Evolutionary conservation across 331 rosid species (phyloP), one percentile per base, ranked within the genome.

Genomic region (Malus hybrid): DNA sequence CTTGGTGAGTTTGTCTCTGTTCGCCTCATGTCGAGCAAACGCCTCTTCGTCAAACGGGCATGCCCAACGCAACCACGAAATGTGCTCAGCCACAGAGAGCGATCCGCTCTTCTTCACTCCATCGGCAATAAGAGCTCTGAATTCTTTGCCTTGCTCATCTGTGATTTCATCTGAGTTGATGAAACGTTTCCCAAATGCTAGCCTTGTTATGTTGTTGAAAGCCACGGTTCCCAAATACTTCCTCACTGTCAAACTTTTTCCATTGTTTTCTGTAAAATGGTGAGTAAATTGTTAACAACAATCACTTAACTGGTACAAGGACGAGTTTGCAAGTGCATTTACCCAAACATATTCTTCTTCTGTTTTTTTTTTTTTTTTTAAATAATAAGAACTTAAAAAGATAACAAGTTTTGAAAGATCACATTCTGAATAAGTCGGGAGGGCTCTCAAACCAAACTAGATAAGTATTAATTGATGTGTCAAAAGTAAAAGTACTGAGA

Each of bases 41-140:
- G 95, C 97, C 33, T 81, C 90, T 19, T 93, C 95, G 73, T 94
- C 93, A 0, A 90, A 71, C 0, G 95, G 97, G 86, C 86, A 91
- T 93, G 90, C 87, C 97, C 93, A 91, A 0, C 93, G 90, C 19
- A 91, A 76, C 98, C 97, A 90, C 3, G 89, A 89, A 52, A 93
- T 87, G 79, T 91, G 91, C 84, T 88, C 96, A 0, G 95, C 87
- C 89, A 87, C 88, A 29, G 89, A 81, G 0, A 91, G 84, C 20
- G 97, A 91, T 10, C 90, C 97, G 3, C 98, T 94, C 3, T 85
- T 79, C 87, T 90, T 91, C 15, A 88, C 69, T 14, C 96, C 97
- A 70, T 90, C 88, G 20, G 88, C 33, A 7, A 78, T 72, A 2
- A 93, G 71, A 10, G 91, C 89, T 83, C 88, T 90, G 79, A 93